Evolutionary conservation across 2,329 filamentous ascomycete species (phyloP).

Genomic region (Didymella glomerata): DNA sequence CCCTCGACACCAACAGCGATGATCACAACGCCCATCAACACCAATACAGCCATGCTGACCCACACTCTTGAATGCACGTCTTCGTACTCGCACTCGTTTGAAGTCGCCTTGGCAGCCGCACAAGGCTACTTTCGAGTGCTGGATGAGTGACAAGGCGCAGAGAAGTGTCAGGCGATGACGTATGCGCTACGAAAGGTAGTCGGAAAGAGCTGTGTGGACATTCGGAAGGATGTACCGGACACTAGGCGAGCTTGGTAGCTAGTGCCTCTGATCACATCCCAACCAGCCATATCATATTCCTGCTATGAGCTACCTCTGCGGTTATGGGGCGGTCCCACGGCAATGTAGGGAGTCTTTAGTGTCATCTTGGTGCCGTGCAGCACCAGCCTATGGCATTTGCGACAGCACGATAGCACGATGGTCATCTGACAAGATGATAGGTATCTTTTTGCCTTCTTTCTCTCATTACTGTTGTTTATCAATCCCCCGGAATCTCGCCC

Average conservation of each 20-base stretch:
- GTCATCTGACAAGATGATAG: no score
- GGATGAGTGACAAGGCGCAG: neutral
- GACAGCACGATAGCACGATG: no score
- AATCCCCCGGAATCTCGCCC: no score
- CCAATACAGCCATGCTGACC: neutral
- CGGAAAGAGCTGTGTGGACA: neutral
- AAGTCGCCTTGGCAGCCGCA: neutral
- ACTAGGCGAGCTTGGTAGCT: conserved; percentile 5
- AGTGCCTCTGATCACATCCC: conserved; percentile 5
- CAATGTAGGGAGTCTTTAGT: no score
- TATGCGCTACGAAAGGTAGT: conserved; percentile 2
- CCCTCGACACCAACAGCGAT: neutral
- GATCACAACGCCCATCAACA: neutral
- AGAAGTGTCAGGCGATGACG: conserved; percentile 15
- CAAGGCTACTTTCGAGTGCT: neutral
- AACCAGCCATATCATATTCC: no score
- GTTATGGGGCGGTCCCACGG: no score
- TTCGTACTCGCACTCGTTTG: neutral
- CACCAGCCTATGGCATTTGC: no score
- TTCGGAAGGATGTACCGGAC: conserved; percentile 16
- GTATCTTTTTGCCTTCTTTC: no score
- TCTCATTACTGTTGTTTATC: no score
- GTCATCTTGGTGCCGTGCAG: no score
- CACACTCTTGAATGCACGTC: neutral
- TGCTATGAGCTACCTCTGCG: no score